Evolutionary conservation across 768 basidiomycete species (phyloP).

Genomic region (Scleroderma bovista): DNA sequence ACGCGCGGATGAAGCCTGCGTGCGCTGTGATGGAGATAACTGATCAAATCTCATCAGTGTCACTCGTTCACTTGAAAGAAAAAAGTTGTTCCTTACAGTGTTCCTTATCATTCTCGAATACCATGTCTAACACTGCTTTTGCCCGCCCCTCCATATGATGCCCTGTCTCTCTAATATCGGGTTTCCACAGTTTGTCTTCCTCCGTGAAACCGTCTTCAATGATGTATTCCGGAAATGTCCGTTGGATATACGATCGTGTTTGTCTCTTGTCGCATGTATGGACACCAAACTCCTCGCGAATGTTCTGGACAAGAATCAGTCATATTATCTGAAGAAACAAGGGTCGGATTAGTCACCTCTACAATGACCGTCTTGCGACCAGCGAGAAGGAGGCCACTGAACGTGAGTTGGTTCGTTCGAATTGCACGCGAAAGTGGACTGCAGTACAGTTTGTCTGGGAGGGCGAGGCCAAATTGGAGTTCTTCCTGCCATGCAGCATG

Average conservation of each 20-base stretch:
- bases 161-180: constrained; percentile 48
- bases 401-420: constrained; percentile 50
- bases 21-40: constrained; percentile 68
- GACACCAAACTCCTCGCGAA: constrained; percentile 59
- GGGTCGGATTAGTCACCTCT: constrained; percentile 39
- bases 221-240: constrained; percentile 42
- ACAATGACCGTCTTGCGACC: constrained; percentile 38
- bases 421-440: constrained; percentile 63
- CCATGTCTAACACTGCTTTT: constrained; percentile 43
- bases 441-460: constrained; percentile 52
- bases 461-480: constrained; percentile 34
- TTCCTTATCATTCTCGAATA: constrained; percentile 42
- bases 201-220: constrained; percentile 59
- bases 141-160: constrained; percentile 45
- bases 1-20: constrained; percentile 53
- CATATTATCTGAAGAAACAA: neutral
- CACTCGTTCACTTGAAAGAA: neutral
- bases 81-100: constrained; percentile 38
- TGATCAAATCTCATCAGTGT: constrained; percentile 17
- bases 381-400: constrained; percentile 33
- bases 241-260: constrained; percentile 41
- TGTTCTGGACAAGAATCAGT: constrained; percentile 39
- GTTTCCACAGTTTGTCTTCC: constrained; percentile 55
- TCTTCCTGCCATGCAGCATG: constrained; percentile 46
- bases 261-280: constrained; percentile 70